Evolutionary conservation across 768 basidiomycete species (phyloP), one percentile per base, ranked within the genome.

Genomic region (Rhodotorula diobovata): DNA sequence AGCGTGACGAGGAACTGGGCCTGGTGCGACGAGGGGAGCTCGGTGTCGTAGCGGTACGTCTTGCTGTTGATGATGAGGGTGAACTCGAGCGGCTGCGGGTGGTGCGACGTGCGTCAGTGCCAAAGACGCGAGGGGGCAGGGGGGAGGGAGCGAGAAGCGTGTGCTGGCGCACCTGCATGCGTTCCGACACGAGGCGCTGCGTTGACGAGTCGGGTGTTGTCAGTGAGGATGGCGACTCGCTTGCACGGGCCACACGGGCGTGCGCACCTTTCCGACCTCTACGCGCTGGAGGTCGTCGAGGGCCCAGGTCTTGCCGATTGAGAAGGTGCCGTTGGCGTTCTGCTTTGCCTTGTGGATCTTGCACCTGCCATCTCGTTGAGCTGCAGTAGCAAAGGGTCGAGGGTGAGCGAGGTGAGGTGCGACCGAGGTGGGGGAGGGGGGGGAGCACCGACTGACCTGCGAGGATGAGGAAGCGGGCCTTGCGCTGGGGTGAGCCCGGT

Each of bases 291-390:
- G 84, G 80, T 97, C 94, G 53, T 86, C 80, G 60, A 98, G 81
- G 70, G 83, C 85, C 96, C 96, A 99, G 3, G 95, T 92, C 83
- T 99, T 99, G 12, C 96, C 96, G 59, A 98, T 91, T 15, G 93
- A 96, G 81, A 95, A 98, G 0, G 91, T 86, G 45, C 90, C 89
- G 78, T 97, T 98, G 54, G 89, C 88, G 79, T 99, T 98, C 74
- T 91, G 83, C 82, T 98, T 98, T 3, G 94, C 93, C 82, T 99
- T 99, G 85, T 99, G 94, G 30, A 99, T 71, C 32, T 77, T 86
- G 79, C 88, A 87, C 2, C 88, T 88, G 58, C 83, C 81, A 35
- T 87, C 86, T 74, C 85, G 85, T 70, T 79, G 82, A 8, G 87
- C 83, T 82, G 87, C 89, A 90, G 56, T 21, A 4, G 18, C 28